Percentiles rank a stretch among this genome's conserved stretches.
Conservation (phyloP, 2,329 filamentous ascomycete species). For the Domatiomyces globalis region DNA sequence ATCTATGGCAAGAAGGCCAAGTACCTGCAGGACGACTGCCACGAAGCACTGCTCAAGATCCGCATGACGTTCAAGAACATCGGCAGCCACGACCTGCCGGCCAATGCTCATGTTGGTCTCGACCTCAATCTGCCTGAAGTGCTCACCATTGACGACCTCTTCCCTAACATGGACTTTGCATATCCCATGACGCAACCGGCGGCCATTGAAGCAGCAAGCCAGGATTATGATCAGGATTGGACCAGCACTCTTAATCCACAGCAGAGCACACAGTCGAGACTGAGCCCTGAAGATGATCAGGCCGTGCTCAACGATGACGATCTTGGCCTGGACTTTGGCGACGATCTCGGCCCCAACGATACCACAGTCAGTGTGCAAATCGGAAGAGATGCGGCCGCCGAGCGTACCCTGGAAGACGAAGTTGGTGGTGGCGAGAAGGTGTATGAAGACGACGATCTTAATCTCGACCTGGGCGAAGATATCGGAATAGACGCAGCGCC, state of each 20-base stretch:
- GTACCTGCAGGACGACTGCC: constrained; percentile 93
- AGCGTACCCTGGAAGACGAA: constrained; percentile 54
- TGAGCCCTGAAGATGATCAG: constrained; percentile 30
- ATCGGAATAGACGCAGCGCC: constrained; percentile 27
- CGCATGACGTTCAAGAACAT: constrained; percentile 95
- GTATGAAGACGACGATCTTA: constrained; percentile 39
- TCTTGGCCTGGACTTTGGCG: constrained; percentile 58
- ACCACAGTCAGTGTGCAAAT: constrained; percentile 63
- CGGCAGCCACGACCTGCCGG: constrained; percentile 90
- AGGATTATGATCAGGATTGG: constrained; percentile 35
- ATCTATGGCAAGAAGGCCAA: constrained; percentile 97
- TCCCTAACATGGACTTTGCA: constrained; percentile 69
- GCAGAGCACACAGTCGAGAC: constrained; percentile 45
- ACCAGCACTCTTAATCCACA: constrained; percentile 64
- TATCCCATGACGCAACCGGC: constrained; percentile 67
- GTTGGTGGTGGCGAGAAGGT: constrained; percentile 37
- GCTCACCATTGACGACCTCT: constrained; percentile 83
- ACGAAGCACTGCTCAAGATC: constrained; percentile 93
- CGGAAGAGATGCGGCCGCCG: constrained; percentile 67
- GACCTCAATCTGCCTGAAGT: constrained; percentile 80
- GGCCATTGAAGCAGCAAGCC: constrained; percentile 6
- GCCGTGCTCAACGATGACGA: constrained; percentile 48
- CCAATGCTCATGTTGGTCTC: constrained; percentile 66
- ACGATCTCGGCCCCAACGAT: constrained; percentile 53
- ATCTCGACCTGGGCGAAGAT: constrained; percentile 37